Evolutionary conservation across 1,284 basidiomycete genomes (phyloP).

Genomic region (Coriolopsis trogii): DNA sequence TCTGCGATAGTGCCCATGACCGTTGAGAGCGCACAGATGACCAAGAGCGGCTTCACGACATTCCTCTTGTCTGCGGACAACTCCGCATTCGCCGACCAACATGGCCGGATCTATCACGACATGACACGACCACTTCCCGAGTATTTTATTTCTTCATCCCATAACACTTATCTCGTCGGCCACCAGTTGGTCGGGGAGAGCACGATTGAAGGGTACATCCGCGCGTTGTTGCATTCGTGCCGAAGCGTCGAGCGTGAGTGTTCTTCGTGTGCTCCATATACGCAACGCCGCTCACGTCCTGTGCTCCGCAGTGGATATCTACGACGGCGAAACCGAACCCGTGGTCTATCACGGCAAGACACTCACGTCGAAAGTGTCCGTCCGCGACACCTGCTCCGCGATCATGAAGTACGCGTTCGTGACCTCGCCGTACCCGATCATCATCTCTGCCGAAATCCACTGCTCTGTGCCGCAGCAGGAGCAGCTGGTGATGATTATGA

Average conservation of each 20-base stretch:
- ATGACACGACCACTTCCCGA: conserved; percentile 86
- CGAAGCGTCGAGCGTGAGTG: conserved; percentile 90
- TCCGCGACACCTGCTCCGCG: conserved; percentile 85
- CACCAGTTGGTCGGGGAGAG: conserved; percentile 93
- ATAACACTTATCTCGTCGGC: conserved; percentile 97
- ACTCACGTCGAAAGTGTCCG: conserved; percentile 84
- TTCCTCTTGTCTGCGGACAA: conserved; percentile 80
- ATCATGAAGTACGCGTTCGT: conserved; percentile 94
- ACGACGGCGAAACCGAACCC: conserved; percentile 85
- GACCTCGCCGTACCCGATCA: conserved; percentile 91
- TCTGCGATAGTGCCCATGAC: conserved; percentile 20
- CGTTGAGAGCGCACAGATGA: conserved; percentile 42
- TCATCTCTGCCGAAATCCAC: conserved; percentile 95
- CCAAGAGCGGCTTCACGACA: conserved; percentile 66
- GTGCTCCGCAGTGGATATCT: conserved; percentile 79
- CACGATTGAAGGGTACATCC: conserved; percentile 95
- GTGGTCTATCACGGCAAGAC: conserved; percentile 93
- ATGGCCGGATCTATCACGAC: conserved; percentile 53
- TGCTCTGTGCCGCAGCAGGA: conserved; percentile 86
- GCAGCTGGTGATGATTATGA: conserved; percentile 79
- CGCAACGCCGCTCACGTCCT: not conserved
- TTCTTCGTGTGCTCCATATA: not conserved
- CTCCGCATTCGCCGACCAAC: conserved; percentile 51
- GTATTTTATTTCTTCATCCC: conserved; percentile 93
- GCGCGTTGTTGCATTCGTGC: conserved; percentile 89